Base-by-base conservation (phyloP, 768 basidiomycete genomes). In the Daedalea quercina region DNA sequence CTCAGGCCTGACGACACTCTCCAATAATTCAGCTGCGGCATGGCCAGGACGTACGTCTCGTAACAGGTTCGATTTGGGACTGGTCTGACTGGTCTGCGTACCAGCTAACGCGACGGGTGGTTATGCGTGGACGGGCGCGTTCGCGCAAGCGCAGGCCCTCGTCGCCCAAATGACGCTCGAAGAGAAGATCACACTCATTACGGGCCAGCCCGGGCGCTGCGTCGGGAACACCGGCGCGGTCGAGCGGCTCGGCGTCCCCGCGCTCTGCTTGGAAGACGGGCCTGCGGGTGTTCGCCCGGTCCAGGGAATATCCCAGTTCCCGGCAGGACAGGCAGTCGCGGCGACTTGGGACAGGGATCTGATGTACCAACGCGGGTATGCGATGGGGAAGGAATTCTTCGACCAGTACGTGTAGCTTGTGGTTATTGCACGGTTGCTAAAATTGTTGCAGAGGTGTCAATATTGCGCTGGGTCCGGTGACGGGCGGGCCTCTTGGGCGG, bases 351-450 rank as follows among this genome's bases (percentile, higher is more conserved):
- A 90, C 59, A 87, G 86, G 40, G 73, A 75, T 9, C 74, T 95
- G 28, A 82, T 95, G 51, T 86, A 90, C 49, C 69, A 71, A 13
- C 82, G 93, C 26, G 93, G 88, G 2, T 62, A 80, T 2, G 83
- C 79, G 40, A 87, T 96, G 81, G 94, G 92, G n/a, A 61, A 75
- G 50, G 94, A 98, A 65, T 86, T 89, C 69, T 76, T 76, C 51
- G 82, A 40, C 37, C 37, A 40, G 37, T 40, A 15, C 13, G 37
- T 40, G 17, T 3, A 40, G 7, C 6, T 40, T 40, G 37, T 6
- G 19, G 7, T 40, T 40, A 15, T 40, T 15, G 4, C 6, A 31
- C 17, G 7, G 15, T 15, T 6, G 15, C 15, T 15, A 15, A 40
- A 4, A 15, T 40, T 15, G 13, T 7, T 40, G 80, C 23, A 92